Percentiles rank a stretch among this genome's conserved stretches.
These are phyloP conservation scores for Pseudofabraea citricarpa DNA, from an alignment of 2,329 filamentous ascomycete genomes.

Conservation along the genomic window DNA sequence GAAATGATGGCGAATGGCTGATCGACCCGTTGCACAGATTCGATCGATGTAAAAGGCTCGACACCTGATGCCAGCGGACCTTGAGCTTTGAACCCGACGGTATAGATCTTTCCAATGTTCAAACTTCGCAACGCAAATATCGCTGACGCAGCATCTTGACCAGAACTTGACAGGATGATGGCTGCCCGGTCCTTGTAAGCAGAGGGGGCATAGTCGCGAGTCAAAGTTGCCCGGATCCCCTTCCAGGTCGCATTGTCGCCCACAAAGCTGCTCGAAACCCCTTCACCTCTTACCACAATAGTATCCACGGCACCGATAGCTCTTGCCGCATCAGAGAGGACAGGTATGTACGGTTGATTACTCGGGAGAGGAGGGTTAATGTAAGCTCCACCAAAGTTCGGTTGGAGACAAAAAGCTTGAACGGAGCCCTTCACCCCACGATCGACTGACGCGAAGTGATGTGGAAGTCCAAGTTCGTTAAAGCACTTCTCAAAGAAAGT, in stretches of 20 bases:
- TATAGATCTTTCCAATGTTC: conserved; percentile 74
- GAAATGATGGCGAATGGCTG: conserved; percentile 80
- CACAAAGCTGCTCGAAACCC: conserved; percentile 51
- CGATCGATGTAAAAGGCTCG: conserved; percentile 61
- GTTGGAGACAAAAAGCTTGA: conserved; percentile 67
- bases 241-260: conserved; percentile 85
- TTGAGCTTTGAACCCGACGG: conserved; percentile 71
- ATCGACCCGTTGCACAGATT: conserved; percentile 75
- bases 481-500: conserved; percentile 84
- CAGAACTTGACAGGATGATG: conserved; percentile 67
- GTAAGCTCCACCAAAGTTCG: conserved; percentile 77
- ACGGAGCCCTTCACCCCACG: conserved; percentile 62
- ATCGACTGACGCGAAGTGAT: conserved; percentile 73
- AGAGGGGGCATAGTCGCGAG: conserved; percentile 75
- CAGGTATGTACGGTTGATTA: conserved; percentile 54
- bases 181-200: conserved; percentile 74
- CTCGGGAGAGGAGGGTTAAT: conserved; percentile 66
- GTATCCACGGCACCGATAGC: conserved; percentile 81
- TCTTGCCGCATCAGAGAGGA: conserved; percentile 69
- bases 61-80: conserved; percentile 59
- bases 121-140: conserved; percentile 76
- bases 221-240: conserved; percentile 76
- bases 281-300: conserved; percentile 58
- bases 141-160: conserved; percentile 71
- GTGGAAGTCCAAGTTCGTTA: conserved; percentile 79